Percentiles rank a stretch among this genome's conserved stretches.
Conservation (phyloP, 2,329 filamentous ascomycete genomes). For the Xylariaceae sp. region DNA sequence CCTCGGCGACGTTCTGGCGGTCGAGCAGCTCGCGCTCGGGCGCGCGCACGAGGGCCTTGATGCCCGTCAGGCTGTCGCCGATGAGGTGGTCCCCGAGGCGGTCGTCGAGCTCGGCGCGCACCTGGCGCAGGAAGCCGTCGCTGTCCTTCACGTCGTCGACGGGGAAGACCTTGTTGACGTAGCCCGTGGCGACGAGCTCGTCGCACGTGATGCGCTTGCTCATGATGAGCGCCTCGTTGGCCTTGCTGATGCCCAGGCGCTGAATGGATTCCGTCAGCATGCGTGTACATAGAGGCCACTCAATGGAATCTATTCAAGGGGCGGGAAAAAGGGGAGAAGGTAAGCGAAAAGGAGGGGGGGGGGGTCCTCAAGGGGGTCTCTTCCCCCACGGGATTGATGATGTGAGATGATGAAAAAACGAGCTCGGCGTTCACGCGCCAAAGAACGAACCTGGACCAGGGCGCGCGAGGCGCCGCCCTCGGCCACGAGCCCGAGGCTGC, state of each 20-base stretch:
- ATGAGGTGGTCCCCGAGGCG: slow-evolving; percentile 72
- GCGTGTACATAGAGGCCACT: no score
- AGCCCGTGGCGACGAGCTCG: slow-evolving; percentile 69
- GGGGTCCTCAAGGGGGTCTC: no score
- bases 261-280: no score
- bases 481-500: slow-evolving; percentile 78
- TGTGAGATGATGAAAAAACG: no score
- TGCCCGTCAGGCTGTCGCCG: slow-evolving; percentile 68
- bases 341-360: no score
- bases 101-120: slow-evolving; percentile 75
- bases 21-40: slow-evolving; percentile 69
- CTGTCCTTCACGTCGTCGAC: slow-evolving; percentile 53
- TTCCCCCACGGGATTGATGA: no score
- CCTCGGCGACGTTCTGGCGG: slow-evolving; percentile 71
- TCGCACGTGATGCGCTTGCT: slow-evolving; percentile 66
- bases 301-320: no score
- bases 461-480: slow-evolving; percentile 77
- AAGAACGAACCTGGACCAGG: no score
- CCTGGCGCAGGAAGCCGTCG: slow-evolving; percentile 60
- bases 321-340: no score
- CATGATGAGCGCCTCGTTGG: slow-evolving; percentile 91
- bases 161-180: slow-evolving; percentile 76
- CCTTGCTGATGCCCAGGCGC: slow-evolving; percentile 70
- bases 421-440: no score
- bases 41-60: slow-evolving; percentile 74